Base-by-base conservation (phyloP, 2,329 filamentous ascomycete species). In the Albophoma yamanashiensis region DNA sequence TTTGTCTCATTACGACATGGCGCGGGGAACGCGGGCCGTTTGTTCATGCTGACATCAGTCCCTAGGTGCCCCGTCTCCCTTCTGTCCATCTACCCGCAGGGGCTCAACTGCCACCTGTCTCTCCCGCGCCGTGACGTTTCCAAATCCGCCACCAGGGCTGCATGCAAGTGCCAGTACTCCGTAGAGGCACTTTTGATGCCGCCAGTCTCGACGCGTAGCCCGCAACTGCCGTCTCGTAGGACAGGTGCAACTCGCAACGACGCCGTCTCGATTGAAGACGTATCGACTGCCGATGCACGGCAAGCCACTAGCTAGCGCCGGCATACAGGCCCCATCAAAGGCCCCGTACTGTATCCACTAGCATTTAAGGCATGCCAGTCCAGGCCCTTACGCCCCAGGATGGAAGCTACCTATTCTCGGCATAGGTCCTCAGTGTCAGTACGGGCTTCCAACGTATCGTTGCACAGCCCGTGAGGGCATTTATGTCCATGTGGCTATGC, bases 31-130 rank as follows among this genome's bases (percentile, higher is more conserved):
- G 20, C 50, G 47, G 47, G 25, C 38, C 3, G 22, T 25, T 25
- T 40, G 39, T 42, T 57, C 55, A 57, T 57, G 55, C 55, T 57
- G 55, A 57, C 55, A 57, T 57, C 55, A 57, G 55, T 39, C 27
- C 31, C 3, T 9, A 8, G n/a, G 25, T 15, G 34, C 34, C 34
- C 34, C 34, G 34, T 11, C 34, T 36, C 34, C 34, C 34, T 36
- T 3, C 27, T n/a, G 27, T 31, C 27, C 5, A 31, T 3, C 27
- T 31, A 31, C 27, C 5, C 27, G 27, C 27, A 5, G 27, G 27
- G 27, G 5, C 6, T 11, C 34, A 43, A 43, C 40, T 15, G 20
- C 42, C 22, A n/a, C 9, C 9, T 22, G 20, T 47, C 43, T 47
- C n/a, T 47, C 43, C 22, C 22, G 9, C 22, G 43, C 25, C 43